Evolutionary conservation across 2,329 filamentous ascomycete genomes (phyloP), one percentile per base, ranked within the genome.

Genomic region (Dothideomycetes sp.): DNA sequence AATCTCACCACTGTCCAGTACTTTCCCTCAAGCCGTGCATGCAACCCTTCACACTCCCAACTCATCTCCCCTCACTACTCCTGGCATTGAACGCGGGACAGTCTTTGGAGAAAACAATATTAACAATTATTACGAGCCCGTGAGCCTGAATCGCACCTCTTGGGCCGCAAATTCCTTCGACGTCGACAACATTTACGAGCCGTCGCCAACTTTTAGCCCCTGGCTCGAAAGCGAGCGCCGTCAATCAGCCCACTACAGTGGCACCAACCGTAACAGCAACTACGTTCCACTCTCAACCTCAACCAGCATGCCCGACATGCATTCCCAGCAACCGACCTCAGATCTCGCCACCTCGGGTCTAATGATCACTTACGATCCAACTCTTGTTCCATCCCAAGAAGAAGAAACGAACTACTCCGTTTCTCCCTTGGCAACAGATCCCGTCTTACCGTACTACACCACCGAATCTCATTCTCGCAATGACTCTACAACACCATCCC

Each of bases 331-430:
- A 13, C 9, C n/a, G 9, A 37, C 42, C 30, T 32, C 44, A 18
- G 49, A 47, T 20, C 43, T 51, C 5, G 30, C 41, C 11, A 30
- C 35, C n/a, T 23, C 32, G 27, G 57, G 57, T 4, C 47, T 59
- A 11, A 55, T 56, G 17, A 59, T 60, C 45, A 53, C 49, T 43
- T 58, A 55, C 41, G 52, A 59, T 38, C 53, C 56, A 13, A 48
- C 53, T 10, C 37, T 50, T 8, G 43, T 55, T n/a, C 49, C 49
- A 10, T 42, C 33, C 22, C 37, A 20, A 11, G 37, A 15, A 9
- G 29, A 40, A 10, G 37, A 40, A 23, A 40, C 22, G 22, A n/a
- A n/a, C n/a, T n/a, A n/a, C n/a, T n/a, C n/a, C n/a, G n/a, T n/a
- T n/a, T n/a, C n/a, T n/a, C n/a, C n/a, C 22, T 7, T 11, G 12